Evolutionary conservation across 179 eudicot species (phyloP), one percentile per base, ranked within the genome.

Genomic region (Gypsophila paniculata): DNA sequence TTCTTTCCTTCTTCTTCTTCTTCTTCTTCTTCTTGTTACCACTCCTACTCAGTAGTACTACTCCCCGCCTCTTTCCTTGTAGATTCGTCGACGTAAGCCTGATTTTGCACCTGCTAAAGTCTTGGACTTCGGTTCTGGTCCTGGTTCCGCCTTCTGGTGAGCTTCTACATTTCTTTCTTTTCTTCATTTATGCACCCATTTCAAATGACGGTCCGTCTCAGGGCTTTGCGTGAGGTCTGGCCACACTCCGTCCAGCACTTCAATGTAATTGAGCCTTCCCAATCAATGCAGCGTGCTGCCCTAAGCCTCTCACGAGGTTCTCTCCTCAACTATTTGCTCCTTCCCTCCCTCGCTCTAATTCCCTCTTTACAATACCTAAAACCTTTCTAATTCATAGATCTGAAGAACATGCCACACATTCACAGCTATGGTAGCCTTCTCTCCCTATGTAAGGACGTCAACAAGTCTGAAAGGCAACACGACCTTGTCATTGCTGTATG

Each of bases 401-500:
- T 80, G 66, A 85, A 86, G 88, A 78, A 87, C 76, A 69, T 91
- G 87, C 99, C 99, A 67, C 80, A 79, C 34, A 83, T 94, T 68
- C 88, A 88, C 76, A 86, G 99, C 81, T 94, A 89, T 70, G 79
- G 66, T 61, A 88, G 84, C 75, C 74, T 94, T 72, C 96, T 83
- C 72, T 81, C 92, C 22, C 80, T 94, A 48, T 68, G 81, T 67
- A 84, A 82, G 80, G 71, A 82, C 49, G 73, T 88, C 63, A 83
- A 73, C 25, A 94, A 91, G 85, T 65, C 86, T 68, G 97, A 89
- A 57, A 82, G 99, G 75, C 78, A 75, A 81, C 99, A 94, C 73
- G 97, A 94, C 77, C 91, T 94, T 65, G 97, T 94, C 68, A 86
- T 94, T 77, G 97, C 99, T 79, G 99, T 94, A 82, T 87, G 97